These are phyloP conservation scores for Fusarium verrucosum DNA, from an alignment of 2,329 filamentous ascomycete species.

Conservation along the genomic window DNA sequence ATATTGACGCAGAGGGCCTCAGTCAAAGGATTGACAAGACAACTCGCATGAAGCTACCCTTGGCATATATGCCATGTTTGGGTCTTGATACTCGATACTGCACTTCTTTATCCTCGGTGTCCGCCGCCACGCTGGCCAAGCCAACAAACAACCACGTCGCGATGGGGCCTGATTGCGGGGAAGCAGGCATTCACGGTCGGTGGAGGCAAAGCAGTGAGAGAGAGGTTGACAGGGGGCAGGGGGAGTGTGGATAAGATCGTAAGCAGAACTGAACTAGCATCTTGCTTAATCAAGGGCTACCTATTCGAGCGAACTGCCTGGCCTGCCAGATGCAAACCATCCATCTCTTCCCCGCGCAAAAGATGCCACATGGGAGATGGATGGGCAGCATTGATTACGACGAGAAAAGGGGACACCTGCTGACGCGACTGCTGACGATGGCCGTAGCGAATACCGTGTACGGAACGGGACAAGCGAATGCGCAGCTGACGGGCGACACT, in stretches of 20 bases:
- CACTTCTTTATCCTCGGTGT: constrained; percentile 12
- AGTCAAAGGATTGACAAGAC: constrained; percentile 2
- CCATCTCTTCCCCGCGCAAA: constrained; percentile 7
- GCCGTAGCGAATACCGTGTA: constrained; percentile 2
- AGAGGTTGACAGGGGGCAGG: constrained; percentile 28
- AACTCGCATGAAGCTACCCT: constrained; percentile 7
- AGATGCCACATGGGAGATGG: constrained; percentile 21
- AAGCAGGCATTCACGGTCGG: constrained; percentile 28
- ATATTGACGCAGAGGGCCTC: constrained; percentile 14
- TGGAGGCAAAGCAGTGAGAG: constrained; percentile 18
- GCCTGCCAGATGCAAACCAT: constrained; percentile 29
- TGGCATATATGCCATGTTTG: not conserved
- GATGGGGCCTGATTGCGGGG: constrained; percentile 34
- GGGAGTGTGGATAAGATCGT: constrained; percentile 27
- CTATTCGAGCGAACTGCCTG: constrained; percentile 13
- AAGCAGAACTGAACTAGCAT: not conserved
- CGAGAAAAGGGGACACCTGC: not conserved
- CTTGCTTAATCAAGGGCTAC: constrained; percentile 14
- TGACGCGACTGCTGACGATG: constrained; percentile 22
- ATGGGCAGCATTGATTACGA: not conserved
- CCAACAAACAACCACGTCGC: constrained; percentile 26
- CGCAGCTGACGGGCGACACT: constrained; percentile 25
- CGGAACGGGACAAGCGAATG: constrained; percentile 4
- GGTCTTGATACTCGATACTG: not conserved
- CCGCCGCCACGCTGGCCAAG: constrained; percentile 26